phyloP scores from a whole-genome alignment of 176 grass and related monocot genomes.

The Eragrostis nindensis region DNA sequence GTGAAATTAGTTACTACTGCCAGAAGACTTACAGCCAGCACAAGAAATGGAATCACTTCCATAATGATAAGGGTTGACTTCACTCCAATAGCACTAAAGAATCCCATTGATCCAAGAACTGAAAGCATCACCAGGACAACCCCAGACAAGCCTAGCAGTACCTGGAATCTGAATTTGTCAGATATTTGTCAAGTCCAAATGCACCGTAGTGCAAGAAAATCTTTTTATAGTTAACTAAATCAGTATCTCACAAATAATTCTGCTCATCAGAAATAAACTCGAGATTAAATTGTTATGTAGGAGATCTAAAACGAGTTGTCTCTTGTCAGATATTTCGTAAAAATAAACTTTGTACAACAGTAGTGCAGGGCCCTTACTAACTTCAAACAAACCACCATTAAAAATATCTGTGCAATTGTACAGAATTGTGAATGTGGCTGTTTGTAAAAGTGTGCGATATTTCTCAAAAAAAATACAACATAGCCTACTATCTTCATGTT shows the following conservation, averaged over 20 bases:
- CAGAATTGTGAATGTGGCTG: not conserved
- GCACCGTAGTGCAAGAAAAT: conserved; percentile 28
- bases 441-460: not conserved
- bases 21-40: conserved; percentile 87
- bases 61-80: conserved; percentile 99
- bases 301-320: conserved; percentile 22
- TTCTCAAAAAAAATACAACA: conserved; percentile 23
- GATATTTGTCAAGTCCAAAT: conserved; percentile 38
- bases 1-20: conserved; percentile 24
- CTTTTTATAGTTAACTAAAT: conserved; percentile 15
- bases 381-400: not conserved
- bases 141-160: conserved; percentile 89
- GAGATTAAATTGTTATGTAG: conserved; percentile 9
- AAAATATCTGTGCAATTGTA: conserved; percentile 3
- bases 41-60: conserved; percentile 99
- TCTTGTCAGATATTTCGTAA: not conserved
- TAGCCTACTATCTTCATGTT: not conserved
- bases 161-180: conserved; percentile 57
- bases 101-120: conserved; percentile 91
- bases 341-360: not conserved
- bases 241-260: conserved; percentile 13
- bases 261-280: conserved; percentile 10
- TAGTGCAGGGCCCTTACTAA: not conserved
- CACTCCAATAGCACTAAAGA: conserved; percentile 90
- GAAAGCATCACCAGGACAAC: conserved; percentile 94